These are phyloP conservation scores for Microdochium trichocladiopsis DNA, from an alignment of 2,329 filamentous ascomycete species.

Conservation along the genomic window DNA sequence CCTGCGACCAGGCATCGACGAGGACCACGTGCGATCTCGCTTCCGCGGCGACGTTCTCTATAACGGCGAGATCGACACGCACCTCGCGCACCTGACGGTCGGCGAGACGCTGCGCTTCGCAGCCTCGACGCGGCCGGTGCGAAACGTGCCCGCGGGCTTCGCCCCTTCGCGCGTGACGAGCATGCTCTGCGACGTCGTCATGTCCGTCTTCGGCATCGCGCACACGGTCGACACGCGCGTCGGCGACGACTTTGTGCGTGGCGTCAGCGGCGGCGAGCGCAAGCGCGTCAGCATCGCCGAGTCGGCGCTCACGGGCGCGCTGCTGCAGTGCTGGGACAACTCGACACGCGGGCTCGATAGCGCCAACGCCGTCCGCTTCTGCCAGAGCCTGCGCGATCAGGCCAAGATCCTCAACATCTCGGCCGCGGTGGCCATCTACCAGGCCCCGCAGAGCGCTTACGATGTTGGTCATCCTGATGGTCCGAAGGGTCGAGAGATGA, in stretches of 20 bases:
- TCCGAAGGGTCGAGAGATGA: slow-evolving; percentile 56
- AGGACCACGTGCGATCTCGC: neutral
- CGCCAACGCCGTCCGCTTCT: slow-evolving; percentile 53
- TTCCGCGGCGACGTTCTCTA: slow-evolving; percentile 50
- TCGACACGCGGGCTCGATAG: slow-evolving; percentile 59
- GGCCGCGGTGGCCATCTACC: slow-evolving; percentile 60
- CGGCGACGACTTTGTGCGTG: slow-evolving; percentile 58
- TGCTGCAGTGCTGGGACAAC: slow-evolving; percentile 62
- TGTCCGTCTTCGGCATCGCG: slow-evolving; percentile 55
- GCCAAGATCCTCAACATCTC: slow-evolving; percentile 54
- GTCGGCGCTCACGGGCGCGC: slow-evolving; percentile 47
- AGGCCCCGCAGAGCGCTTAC: slow-evolving; percentile 64
- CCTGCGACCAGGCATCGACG: slow-evolving; percentile 1
- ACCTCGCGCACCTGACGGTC: slow-evolving; percentile 60
- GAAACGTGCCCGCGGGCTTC: slow-evolving; percentile 51
- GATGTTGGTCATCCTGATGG: slow-evolving; percentile 63
- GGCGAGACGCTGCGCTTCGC: slow-evolving; percentile 59
- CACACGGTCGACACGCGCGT: slow-evolving; percentile 61
- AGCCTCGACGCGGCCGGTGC: slow-evolving; percentile 51
- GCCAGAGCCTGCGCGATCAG: slow-evolving; percentile 49
- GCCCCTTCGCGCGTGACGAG: slow-evolving; percentile 13
- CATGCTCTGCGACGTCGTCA: slow-evolving; percentile 29
- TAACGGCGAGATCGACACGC: slow-evolving; percentile 56
- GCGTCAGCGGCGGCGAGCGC: slow-evolving; percentile 61
- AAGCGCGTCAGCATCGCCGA: slow-evolving; percentile 66